Evolutionary conservation across 2,329 filamentous ascomycete species (phyloP), one percentile per base, ranked within the genome.

Genomic region (Alternaria gansuensis): DNA sequence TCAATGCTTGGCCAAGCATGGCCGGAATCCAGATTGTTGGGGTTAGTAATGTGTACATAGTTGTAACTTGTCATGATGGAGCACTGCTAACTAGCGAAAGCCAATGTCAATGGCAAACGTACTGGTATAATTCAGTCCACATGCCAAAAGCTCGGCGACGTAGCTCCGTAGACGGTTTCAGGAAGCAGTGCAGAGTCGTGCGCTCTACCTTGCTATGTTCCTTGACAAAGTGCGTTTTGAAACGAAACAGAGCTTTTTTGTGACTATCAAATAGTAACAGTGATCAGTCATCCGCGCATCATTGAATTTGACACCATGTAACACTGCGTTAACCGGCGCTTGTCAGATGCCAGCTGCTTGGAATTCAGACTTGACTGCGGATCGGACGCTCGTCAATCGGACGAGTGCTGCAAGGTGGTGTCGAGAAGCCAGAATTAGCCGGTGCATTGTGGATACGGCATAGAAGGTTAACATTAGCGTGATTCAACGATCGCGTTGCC

Each of bases 351-450:
- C 34, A 29, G 24, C 28, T 41, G 60, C 44, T 33, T 57, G 53
- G 45, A 53, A 54, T 45, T 36, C 51, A 44, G 40, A 52, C 50
- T 28, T 21, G 43, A 41, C 34, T 36, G 49, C 40, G 40, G 51
- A 60, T 58, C 51, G 50, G 51, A 55, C 39, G 23, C 34, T 48
- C 50, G 52, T 54, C 34, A 54, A 54, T 55, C 54, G 57, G 50
- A 29, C 28, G 54, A 23, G 50, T 40, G 51, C 48, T 55, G 56
- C 56, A 41, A 33, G 37, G 37, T 55, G 37, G 41, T 55, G 39
- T 54, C 41, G 24, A 50, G 49, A 44, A 26, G 36, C 48, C 43
- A 48, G n/a, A 51, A 49, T 31, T 50, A 55, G 51, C 28, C 34
- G 45, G 44, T 14, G 51, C 39, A 36, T 26, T 36, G 44, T 28